Conservation (phyloP, 2,329 filamentous ascomycete genomes). For the Thelonectria blattea region DNA sequence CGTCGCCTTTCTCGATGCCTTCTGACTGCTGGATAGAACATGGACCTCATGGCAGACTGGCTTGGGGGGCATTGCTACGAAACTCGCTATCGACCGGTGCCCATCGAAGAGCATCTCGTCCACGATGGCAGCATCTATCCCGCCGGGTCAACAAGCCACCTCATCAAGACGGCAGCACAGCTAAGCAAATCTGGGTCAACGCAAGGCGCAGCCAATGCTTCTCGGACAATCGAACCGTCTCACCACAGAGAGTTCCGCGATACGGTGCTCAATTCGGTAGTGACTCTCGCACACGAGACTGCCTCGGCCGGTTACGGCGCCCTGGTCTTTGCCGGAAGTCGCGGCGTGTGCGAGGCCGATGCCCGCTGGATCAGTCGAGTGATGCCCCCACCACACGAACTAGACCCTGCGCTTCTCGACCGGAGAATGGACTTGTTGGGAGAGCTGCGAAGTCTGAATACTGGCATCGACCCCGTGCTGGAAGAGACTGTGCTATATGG, state of each 20-base stretch:
- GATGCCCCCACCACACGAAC: conserved; percentile 58
- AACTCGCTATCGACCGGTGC: conserved; percentile 76
- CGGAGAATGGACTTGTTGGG: conserved; percentile 68
- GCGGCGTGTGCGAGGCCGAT: conserved; percentile 69
- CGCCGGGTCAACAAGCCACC: conserved; percentile 58
- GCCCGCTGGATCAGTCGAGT: conserved; percentile 71
- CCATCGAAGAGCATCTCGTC: conserved; percentile 76
- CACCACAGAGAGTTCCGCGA: conserved; percentile 67
- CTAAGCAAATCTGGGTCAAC: conserved; percentile 46
- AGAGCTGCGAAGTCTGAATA: conserved; percentile 68
- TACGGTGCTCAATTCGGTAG: conserved; percentile 71
- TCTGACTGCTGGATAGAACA: conserved; percentile 59
- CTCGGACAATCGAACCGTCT: conserved; percentile 61
- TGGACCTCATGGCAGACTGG: conserved; percentile 72
- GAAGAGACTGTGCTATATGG: conserved; percentile 69
- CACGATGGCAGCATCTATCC: conserved; percentile 73
- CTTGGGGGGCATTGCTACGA: conserved; percentile 74
- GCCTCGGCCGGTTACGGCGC: conserved; percentile 72
- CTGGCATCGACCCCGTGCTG: conserved; percentile 69
- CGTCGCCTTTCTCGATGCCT: neutral
- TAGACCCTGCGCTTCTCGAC: conserved; percentile 57
- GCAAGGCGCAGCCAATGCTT: conserved; percentile 47
- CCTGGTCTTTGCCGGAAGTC: conserved; percentile 76
- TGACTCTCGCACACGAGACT: conserved; percentile 73
- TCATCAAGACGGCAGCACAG: conserved; percentile 64